These are phyloP conservation scores for Parmelia sp. DNA, from an alignment of 495 filamentous ascomycete genomes.

Conservation along the genomic window DNA sequence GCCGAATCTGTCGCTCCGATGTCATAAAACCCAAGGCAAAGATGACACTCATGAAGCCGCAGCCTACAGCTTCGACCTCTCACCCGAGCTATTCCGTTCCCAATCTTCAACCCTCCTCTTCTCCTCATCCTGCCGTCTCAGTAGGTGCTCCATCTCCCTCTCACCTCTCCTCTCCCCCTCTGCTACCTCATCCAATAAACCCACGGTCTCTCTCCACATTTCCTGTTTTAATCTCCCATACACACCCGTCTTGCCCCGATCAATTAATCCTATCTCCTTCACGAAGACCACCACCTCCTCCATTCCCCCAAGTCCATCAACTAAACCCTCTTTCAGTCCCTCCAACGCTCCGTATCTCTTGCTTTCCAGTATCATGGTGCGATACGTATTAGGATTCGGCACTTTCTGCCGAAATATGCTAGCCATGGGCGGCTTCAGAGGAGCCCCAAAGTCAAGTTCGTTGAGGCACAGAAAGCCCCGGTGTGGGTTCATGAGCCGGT, in stretches of 20 bases:
- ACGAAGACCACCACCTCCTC: conserved; percentile 54
- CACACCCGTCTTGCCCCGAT: conserved; percentile 54
- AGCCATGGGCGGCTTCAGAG: conserved; percentile 64
- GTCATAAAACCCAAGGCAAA: too few species aligned
- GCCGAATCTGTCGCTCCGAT: too few species aligned
- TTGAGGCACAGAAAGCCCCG: conserved; percentile 70
- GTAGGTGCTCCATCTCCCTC: conserved; percentile 32
- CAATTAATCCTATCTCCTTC: conserved; percentile 46
- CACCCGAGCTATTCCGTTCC: conserved; percentile 32
- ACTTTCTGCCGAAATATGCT: conserved; percentile 67
- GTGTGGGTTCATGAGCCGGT: conserved; percentile 62
- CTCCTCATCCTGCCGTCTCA: conserved; percentile 26
- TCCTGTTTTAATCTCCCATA: conserved; percentile 65
- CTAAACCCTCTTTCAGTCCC: conserved; percentile 56
- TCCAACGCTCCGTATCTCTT: conserved; percentile 54
- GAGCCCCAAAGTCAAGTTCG: conserved; percentile 70
- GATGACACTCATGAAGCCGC: neutral
- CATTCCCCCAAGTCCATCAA: conserved; percentile 60
- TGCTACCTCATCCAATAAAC: conserved; percentile 42
- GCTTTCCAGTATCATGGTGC: conserved; percentile 61
- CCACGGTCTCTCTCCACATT: conserved; percentile 61
- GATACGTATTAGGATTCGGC: conserved; percentile 45
- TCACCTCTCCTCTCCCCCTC: conserved; percentile 43
- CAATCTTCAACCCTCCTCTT: conserved; percentile 36
- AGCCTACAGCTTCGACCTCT: conserved; percentile 44